Conservation (phyloP, 75 land plant species). For the Ceratopteris richardii region DNA sequence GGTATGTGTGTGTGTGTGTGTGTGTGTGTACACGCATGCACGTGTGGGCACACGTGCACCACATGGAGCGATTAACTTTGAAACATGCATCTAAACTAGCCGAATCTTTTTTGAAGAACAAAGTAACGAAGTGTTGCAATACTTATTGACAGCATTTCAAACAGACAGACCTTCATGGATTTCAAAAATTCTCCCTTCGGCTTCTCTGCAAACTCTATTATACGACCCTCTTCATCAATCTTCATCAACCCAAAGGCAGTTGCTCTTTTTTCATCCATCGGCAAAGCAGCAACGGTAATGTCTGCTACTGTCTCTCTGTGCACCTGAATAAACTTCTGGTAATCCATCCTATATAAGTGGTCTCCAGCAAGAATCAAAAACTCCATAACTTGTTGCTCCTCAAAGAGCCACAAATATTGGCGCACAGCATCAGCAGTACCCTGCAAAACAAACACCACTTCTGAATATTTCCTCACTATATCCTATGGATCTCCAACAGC, state of each 20-base stretch:
- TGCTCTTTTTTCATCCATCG: conserved; percentile 97
- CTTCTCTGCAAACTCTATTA: conserved; percentile 94
- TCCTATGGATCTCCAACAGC: too few relatives aligned
- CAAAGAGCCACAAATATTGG: conserved; percentile 96
- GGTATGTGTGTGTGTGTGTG: too few relatives aligned
- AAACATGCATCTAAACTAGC: too few relatives aligned
- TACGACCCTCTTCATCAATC: conserved; percentile 91
- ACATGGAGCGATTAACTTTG: too few relatives aligned
- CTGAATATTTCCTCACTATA: too few relatives aligned
- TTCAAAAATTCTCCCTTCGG: conserved; percentile 80
- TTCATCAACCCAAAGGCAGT: conserved; percentile 99
- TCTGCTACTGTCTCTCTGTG: conserved; percentile 95
- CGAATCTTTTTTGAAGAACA: too few relatives aligned
- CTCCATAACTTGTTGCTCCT: conserved; percentile 92
- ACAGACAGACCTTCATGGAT: conserved; percentile 88
- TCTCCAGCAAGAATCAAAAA: conserved; percentile 92
- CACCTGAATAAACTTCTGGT: conserved; percentile 92
- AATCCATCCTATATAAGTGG: conserved; percentile 97
- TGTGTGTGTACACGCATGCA: too few relatives aligned
- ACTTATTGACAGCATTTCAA: too few relatives aligned
- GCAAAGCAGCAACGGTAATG: conserved; percentile 94
- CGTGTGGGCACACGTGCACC: too few relatives aligned
- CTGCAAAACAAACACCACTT: conserved; percentile 22
- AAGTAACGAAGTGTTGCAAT: too few relatives aligned
- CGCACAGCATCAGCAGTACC: conserved; percentile 99